Evolutionary conservation across 192 early-diverging fungal species (phyloP).

Genomic region (Backusella luteola): DNA sequence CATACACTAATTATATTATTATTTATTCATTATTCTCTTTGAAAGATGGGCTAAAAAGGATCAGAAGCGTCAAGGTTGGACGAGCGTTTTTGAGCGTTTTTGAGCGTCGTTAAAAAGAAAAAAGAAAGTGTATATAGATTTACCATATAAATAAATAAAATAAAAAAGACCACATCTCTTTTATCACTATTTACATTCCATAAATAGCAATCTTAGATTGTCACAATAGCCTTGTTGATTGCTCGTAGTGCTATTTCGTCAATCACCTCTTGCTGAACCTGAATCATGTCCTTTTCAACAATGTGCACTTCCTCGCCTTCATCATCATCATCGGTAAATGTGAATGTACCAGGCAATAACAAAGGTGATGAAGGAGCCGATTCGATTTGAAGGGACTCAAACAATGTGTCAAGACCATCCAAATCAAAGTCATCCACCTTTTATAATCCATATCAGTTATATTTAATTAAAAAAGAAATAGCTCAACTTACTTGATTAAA

Average conservation of each 20-base stretch:
- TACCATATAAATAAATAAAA: neutral
- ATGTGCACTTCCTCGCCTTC: neutral
- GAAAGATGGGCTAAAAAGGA: slow-evolving; percentile 40
- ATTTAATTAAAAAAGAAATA: too few relatives aligned
- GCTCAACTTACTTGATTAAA: neutral
- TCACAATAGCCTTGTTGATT: too few relatives aligned
- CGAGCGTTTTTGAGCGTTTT: slow-evolving; percentile 3
- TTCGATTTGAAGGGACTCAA: neutral
- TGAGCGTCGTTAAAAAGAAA: neutral
- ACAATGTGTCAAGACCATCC: neutral
- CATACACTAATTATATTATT: neutral
- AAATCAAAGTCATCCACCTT: neutral
- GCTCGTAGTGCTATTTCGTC: neutral
- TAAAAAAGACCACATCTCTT: neutral
- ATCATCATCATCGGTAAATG: neutral
- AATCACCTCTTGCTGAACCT: neutral
- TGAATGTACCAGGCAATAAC: neutral
- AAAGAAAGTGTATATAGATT: neutral
- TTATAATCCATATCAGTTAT: neutral
- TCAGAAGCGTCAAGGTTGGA: slow-evolving; percentile 40
- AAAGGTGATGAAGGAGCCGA: neutral
- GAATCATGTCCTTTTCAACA: neutral
- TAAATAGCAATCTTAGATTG: too few relatives aligned
- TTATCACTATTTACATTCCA: too few relatives aligned
- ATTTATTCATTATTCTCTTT: neutral